phyloP scores from a whole-genome alignment of 768 basidiomycete species.

The Lanmaoa pseudosensibilis region DNA sequence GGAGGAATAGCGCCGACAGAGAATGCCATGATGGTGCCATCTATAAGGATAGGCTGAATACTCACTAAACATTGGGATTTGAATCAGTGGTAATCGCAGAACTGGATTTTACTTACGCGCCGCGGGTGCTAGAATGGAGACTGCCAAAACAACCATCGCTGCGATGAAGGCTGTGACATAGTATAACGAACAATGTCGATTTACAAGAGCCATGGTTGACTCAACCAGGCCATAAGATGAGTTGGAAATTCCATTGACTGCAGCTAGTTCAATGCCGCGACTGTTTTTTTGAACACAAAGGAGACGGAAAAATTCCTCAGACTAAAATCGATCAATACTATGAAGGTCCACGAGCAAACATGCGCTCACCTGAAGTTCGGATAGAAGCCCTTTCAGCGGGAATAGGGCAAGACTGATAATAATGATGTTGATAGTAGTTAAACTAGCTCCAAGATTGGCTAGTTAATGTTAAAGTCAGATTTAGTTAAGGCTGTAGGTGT shows the following conservation, averaged over 20 bases:
- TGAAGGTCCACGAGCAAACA: too few relatives aligned
- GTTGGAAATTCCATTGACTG: conserved; percentile 17
- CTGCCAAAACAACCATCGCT: conserved; percentile 3
- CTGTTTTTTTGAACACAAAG: conserved; percentile 3
- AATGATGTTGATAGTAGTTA: conserved; percentile 17
- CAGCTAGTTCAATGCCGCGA: conserved; percentile 2
- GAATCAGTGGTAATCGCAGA: neutral
- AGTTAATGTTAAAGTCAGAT: neutral
- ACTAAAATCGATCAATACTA: conserved; percentile 2
- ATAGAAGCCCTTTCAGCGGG: conserved; percentile 11
- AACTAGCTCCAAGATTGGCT: conserved; percentile 12
- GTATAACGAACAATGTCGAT: conserved; percentile 8
- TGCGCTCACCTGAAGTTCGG: conserved; percentile 9
- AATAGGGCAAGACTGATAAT: conserved; percentile 15
- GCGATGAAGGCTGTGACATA: conserved; percentile 9
- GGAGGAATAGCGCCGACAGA: conserved; percentile 17
- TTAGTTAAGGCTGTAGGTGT: too few relatives aligned
- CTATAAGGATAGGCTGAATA: conserved; percentile 14
- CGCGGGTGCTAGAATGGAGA: conserved; percentile 9
- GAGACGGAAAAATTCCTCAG: conserved; percentile 22
- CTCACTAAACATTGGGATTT: conserved; percentile 1
- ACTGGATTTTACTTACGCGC: conserved; percentile 10
- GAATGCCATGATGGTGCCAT: conserved; percentile 14
- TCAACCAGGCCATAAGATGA: conserved; percentile 9
- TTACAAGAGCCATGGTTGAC: neutral